Evolutionary conservation across 2,329 filamentous ascomycete species (phyloP), one percentile per base, ranked within the genome.

Genomic region (Pseudogymnoascus sp.): DNA sequence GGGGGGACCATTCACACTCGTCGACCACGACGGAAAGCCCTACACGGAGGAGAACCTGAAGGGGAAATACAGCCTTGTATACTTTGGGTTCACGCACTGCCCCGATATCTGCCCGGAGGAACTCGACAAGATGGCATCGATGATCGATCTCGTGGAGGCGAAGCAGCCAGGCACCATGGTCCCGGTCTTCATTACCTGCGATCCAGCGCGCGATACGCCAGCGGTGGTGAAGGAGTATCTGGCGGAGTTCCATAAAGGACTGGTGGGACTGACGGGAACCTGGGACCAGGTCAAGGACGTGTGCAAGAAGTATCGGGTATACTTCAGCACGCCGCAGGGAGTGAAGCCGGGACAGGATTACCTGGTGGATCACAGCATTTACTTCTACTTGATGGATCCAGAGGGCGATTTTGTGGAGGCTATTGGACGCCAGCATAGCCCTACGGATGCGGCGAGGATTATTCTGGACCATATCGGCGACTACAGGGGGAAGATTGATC

Each of bases 381-480:
- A 99, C 80, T 99, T 99, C 71, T 99, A 99, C 75, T 78, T 99
- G 67, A 99, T 99, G 94, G 94, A 97, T 74, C 94, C 94, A 0
- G 92, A 97, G 68, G 93, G 93, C 18, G 92, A 99, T 74, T 99
- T 99, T 74, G 93, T 99, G 28, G 95, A 99, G 78, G 95, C 92
- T 11, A 86, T 99, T 70, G 94, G 94, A 16, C 82, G 94, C 65
- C 94, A 99, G 76, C 92, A 97, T 76, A 96, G 90, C 41, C 90
- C 93, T 1, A 87, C 94, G 65, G 84, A 90, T 70, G 94, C 87
- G 1, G 89, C 92, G 6, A 86, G 86, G 75, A 79, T 97, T 62
- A 97, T 99, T 61, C 75, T 88, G 63, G 87, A 89, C 64, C 94
- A 99, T 75, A 88, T 97, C 72, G 87, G 87, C 57, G 87, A 90